Evolutionary conservation across 2,329 filamentous ascomycete species (phyloP), one percentile per base, ranked within the genome.

Genomic region (Ophiostoma quercus): DNA sequence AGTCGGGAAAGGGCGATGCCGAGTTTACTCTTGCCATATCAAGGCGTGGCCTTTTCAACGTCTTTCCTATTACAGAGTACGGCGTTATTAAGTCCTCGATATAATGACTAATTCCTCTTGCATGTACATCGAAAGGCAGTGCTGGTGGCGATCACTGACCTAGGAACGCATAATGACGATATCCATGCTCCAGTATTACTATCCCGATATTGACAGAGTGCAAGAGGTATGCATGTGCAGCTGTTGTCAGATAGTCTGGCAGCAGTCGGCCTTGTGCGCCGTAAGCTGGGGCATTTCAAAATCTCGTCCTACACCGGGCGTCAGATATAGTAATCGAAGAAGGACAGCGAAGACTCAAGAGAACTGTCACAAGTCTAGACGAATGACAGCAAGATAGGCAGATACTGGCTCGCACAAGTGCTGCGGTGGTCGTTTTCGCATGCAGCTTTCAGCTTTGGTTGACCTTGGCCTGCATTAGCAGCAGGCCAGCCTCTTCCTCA

Each of bases 401-500:
- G 41, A 43, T 5, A 19, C 43, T n/a, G 16, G 5, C 43, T 47
- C 41, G 16, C 41, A 43, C 41, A 43, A 43, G 16, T 43, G 41
- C 41, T 43, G 41, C 3, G 16, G 41, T 43, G 14, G 19, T 47
- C 43, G 43, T 57, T 22, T 57, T 22, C n/a, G 51, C 25, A 22
- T 57, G 51, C n/a, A 57, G 51, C 51, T 12, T 57, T 57, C 51
- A 57, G 22, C 22, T 57, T 57, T 57, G 51, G n/a, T 57, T 22
- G 51, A 6, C 7, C 51, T 25, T 25, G 22, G 51, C 51, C 51
- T 57, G 51, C 51, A 57, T 57, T 25, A 25, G 51, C 14, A 54
- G 6, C 37, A 39, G 25, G 25, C 25, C 37, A 39, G 37, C 37
- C 37, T 22, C n/a, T 54, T 54, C 7, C 7, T n/a, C n/a, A 9